These are phyloP conservation scores for Mycena venus DNA, from an alignment of 768 basidiomycete genomes.

Conservation along the genomic window DNA sequence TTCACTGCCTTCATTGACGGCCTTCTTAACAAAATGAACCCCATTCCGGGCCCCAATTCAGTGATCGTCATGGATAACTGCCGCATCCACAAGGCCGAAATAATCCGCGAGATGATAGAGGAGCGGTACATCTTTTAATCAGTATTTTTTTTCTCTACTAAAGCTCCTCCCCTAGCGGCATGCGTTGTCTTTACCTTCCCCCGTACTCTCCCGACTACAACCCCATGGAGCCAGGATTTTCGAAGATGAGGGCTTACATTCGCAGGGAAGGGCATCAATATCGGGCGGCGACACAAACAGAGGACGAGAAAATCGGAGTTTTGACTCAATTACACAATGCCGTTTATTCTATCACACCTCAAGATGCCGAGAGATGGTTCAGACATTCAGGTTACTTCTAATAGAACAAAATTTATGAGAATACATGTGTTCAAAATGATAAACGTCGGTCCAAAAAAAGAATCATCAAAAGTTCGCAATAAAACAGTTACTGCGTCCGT, in stretches of 20 bases:
- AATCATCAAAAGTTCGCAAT: too few species aligned
- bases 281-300: not conserved
- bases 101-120: conserved; percentile 44
- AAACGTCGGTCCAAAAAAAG: too few species aligned
- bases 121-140: conserved; percentile 36
- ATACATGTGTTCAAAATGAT: too few species aligned
- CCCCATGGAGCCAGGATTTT: not conserved
- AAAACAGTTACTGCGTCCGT: too few species aligned
- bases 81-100: conserved; percentile 45
- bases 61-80: conserved; percentile 20
- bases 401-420: too few species aligned
- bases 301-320: not conserved
- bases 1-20: not conserved
- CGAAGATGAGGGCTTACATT: not conserved
- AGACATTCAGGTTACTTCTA: not conserved
- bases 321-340: not conserved
- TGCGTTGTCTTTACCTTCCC: too few species aligned
- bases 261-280: not conserved
- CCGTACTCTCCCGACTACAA: too few species aligned
- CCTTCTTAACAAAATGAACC: too few species aligned
- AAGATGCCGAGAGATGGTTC: not conserved
- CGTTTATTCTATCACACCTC: not conserved
- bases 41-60: not conserved
- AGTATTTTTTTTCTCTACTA: not conserved
- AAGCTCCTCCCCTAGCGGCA: too few species aligned